Conservation (phyloP, 179 eudicot species). For the Beta lomatogona region DNA sequence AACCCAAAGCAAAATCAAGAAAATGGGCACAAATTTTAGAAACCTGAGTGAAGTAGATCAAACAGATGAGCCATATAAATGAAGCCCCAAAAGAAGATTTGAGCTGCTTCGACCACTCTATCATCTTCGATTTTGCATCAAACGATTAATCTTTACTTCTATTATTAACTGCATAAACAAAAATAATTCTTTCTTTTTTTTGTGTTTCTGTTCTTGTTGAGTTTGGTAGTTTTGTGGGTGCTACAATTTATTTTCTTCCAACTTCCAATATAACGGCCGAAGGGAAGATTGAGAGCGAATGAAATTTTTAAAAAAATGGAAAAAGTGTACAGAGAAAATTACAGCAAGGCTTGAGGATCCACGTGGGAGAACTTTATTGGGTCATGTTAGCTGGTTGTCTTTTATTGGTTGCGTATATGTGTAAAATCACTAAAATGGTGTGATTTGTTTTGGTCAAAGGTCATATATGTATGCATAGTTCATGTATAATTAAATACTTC, state of each 20-base stretch:
- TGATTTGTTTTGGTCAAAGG: no score
- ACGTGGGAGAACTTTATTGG: constrained; percentile 25
- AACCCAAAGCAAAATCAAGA: background rate
- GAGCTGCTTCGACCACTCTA: constrained; percentile 62
- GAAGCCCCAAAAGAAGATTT: constrained; percentile 76
- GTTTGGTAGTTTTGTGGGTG: background rate
- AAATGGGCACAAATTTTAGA: background rate
- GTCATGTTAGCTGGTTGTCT: constrained; percentile 19
- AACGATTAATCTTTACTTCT: background rate
- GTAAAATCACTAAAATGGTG: background rate
- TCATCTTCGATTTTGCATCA: constrained; percentile 39
- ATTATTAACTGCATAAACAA: background rate
- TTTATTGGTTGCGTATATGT: constrained; percentile 11
- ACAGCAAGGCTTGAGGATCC: background rate
- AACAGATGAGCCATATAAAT: constrained; percentile 86
- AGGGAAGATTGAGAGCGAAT: background rate
- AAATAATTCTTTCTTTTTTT: background rate
- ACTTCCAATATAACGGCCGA: background rate
- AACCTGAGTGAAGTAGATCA: constrained; percentile 97
- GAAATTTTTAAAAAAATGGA: no score
- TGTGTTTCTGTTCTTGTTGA: no score
- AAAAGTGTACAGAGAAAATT: background rate
- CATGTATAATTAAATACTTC: no score
- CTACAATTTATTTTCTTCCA: background rate
- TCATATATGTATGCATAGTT: no score